A percentile compares a stretch with the other conserved stretches of the same genome.
These are phyloP conservation scores for Nakaseomyces uthaithaninus DNA, from an alignment of 1,139 yeast genomes.

Conservation along the genomic window DNA sequence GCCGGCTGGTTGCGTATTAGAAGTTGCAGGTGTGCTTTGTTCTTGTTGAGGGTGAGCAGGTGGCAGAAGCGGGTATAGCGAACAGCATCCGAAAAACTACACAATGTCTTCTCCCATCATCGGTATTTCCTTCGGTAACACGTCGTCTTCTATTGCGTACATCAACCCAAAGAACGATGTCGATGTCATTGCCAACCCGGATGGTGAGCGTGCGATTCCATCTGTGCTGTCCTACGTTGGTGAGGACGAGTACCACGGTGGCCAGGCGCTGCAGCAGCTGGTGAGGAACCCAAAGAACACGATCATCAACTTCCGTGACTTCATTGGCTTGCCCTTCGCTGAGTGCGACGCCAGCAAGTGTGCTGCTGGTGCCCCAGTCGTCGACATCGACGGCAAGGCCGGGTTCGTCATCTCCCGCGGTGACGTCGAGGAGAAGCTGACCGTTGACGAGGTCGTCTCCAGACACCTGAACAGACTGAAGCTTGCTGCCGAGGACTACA, in stretches of 20 bases:
- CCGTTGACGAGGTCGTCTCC: constrained; percentile 69
- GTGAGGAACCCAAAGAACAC: constrained; percentile 86
- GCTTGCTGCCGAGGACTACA: constrained; percentile 85
- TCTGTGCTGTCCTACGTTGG: constrained; percentile 88
- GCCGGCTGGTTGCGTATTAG: no score
- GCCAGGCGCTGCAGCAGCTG: constrained; percentile 88
- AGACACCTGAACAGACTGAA: constrained; percentile 81
- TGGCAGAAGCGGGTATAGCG: no score
- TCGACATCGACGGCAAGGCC: constrained; percentile 59
- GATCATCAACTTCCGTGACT: constrained; percentile 87
- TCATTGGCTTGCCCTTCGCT: constrained; percentile 65
- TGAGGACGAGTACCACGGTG: constrained; percentile 93
- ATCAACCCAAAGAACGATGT: constrained; percentile 80
- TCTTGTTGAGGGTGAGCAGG: no score
- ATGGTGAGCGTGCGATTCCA: constrained; percentile 97
- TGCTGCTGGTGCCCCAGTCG: constrained; percentile 48
- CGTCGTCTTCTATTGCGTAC: constrained; percentile 83
- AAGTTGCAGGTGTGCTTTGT: no score
- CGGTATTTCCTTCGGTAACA: constrained; percentile 95
- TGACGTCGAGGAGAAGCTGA: constrained; percentile 40
- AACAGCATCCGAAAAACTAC: neutral
- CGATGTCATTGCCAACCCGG: constrained; percentile 97
- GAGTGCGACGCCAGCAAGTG: constrained; percentile 46
- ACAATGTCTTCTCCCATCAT: constrained; percentile 46
- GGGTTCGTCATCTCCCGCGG: constrained; percentile 51